Conservation (phyloP, 139 green algal genomes). For the Tetradesmus obliquus region DNA sequence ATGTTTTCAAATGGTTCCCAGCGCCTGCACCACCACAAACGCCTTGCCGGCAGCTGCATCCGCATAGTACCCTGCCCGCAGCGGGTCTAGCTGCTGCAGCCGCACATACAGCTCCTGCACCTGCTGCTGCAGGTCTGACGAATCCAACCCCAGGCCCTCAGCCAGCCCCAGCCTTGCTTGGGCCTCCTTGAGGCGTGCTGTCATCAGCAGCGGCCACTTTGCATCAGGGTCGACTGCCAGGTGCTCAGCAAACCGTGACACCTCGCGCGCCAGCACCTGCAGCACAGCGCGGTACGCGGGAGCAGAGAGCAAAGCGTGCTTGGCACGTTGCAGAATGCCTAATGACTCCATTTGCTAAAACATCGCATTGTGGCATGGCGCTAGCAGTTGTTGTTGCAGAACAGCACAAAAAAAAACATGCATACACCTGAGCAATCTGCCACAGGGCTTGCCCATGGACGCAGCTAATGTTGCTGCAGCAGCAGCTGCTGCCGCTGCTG, state of each 20-base stretch:
- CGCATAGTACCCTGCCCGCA: slow-evolving; percentile 66
- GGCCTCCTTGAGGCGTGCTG: slow-evolving; percentile 77
- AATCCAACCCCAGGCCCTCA: slow-evolving; percentile 28
- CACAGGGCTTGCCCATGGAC: too few relatives aligned
- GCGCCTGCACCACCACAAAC: slow-evolving; percentile 67
- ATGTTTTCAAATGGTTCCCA: slow-evolving; percentile 40
- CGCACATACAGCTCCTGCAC: slow-evolving; percentile 50
- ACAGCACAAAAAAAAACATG: too few relatives aligned
- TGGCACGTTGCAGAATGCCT: too few relatives aligned
- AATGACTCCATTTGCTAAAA: too few relatives aligned
- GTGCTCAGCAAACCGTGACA: slow-evolving; percentile 59
- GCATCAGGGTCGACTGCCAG: slow-evolving; percentile 63
- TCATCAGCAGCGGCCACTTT: slow-evolving; percentile 90
- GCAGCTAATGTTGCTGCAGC: too few relatives aligned
- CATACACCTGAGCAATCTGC: too few relatives aligned
- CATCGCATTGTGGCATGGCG: too few relatives aligned
- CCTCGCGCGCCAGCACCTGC: slow-evolving; percentile 68
- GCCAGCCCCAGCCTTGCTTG: slow-evolving; percentile 44
- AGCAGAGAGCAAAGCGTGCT: too few relatives aligned
- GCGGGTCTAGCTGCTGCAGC: slow-evolving; percentile 60
- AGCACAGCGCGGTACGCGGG: neutral
- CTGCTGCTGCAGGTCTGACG: slow-evolving; percentile 40
- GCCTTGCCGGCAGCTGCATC: slow-evolving; percentile 62
- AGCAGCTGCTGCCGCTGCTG: too few relatives aligned
- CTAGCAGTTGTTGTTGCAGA: too few relatives aligned